These are phyloP conservation scores for Golovinomyces cichoracearum DNA, from an alignment of 2,329 filamentous ascomycete species.

Conservation along the genomic window DNA sequence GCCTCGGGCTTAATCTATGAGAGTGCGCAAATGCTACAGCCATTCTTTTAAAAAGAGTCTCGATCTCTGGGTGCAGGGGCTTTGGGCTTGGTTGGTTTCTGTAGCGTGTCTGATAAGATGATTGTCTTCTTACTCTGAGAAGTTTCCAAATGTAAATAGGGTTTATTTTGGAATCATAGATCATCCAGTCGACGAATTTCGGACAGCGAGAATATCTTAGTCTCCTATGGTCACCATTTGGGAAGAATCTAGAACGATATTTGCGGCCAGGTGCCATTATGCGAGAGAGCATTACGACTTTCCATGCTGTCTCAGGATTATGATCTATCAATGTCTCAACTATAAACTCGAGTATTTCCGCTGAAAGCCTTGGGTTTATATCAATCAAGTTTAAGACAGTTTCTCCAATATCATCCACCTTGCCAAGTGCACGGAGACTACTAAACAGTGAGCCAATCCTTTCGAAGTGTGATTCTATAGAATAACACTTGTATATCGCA, in stretches of 20 bases:
- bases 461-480: not conserved
- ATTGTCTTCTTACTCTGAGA: not conserved
- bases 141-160: conserved; percentile 1
- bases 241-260: not conserved
- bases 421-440: not conserved
- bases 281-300: not conserved
- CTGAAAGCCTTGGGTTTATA: not conserved
- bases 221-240: not conserved
- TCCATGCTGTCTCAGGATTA: conserved; percentile 1
- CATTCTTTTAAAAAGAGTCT: not conserved
- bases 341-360: not conserved
- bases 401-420: not conserved
- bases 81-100: not conserved
- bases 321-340: not conserved
- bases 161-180: not conserved
- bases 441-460: not conserved
- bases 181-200: conserved; percentile 1
- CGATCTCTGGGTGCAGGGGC: not conserved
- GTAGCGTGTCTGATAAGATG: not conserved
- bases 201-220: not conserved
- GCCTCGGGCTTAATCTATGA: not conserved
- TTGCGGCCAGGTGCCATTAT: conserved; percentile 1
- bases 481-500: not conserved
- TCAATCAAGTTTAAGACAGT: not conserved
- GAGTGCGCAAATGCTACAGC: not conserved